Evolutionary conservation across 768 basidiomycete genomes (phyloP).

Genomic region (Russula ochroleuca): DNA sequence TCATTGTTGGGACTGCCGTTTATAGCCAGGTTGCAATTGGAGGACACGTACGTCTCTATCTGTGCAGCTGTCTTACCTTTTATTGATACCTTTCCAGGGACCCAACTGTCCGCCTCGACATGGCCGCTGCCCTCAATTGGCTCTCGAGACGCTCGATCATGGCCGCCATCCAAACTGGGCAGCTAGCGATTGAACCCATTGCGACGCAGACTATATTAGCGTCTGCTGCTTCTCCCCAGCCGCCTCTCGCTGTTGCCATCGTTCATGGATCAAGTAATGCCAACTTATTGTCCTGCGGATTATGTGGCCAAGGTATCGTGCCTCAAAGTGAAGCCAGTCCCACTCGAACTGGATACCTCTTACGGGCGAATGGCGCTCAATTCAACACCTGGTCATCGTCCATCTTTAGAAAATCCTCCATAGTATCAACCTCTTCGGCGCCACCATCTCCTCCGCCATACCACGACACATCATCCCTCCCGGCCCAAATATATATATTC

Average conservation of each 20-base stretch:
- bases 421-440: slow-evolving; percentile 32
- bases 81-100: slow-evolving; percentile 51
- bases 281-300: slow-evolving; percentile 65
- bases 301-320: slow-evolving; percentile 66
- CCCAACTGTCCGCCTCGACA: slow-evolving; percentile 85
- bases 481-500: slow-evolving; percentile 62
- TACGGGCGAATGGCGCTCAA: slow-evolving; percentile 32
- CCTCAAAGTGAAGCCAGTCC: slow-evolving; percentile 36
- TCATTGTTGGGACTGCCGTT: slow-evolving; percentile 77
- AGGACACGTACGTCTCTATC: slow-evolving; percentile 77
- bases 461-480: slow-evolving; percentile 30
- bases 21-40: slow-evolving; percentile 63
- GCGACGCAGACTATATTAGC: slow-evolving; percentile 55
- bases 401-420: slow-evolving; percentile 53
- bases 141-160: slow-evolving; percentile 82
- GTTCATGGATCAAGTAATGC: slow-evolving; percentile 44
- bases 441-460: slow-evolving; percentile 37
- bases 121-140: slow-evolving; percentile 94
- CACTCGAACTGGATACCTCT: slow-evolving; percentile 34
- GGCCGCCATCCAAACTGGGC: slow-evolving; percentile 79
- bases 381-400: slow-evolving; percentile 50
- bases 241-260: slow-evolving; percentile 26
- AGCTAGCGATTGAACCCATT: slow-evolving; percentile 86
- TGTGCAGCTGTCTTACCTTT: slow-evolving; percentile 19
- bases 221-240: slow-evolving; percentile 44